A percentile compares a stretch with the other conserved stretches of the same genome.
Conservation (phyloP, 1,284 basidiomycete species). For the Agroathelia rolfsii region DNA sequence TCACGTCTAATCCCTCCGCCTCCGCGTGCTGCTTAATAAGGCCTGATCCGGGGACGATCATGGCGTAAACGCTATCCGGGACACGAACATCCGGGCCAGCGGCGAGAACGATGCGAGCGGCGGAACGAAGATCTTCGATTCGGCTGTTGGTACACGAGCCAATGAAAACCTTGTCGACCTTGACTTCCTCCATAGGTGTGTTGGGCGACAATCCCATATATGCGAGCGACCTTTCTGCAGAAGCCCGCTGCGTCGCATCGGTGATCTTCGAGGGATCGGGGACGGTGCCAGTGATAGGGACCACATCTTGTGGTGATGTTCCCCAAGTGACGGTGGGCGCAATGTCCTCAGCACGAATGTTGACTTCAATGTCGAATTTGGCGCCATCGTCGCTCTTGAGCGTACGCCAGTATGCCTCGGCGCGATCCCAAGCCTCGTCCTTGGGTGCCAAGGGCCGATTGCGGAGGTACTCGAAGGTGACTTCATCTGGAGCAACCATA, state of each 20-base stretch:
- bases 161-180: conserved; percentile 91
- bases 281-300: conserved; percentile 78
- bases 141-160: conserved; percentile 97
- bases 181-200: conserved; percentile 78
- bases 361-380: conserved; percentile 83
- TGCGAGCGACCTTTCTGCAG: conserved; percentile 73
- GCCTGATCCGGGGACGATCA: conserved; percentile 95
- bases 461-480: conserved; percentile 84
- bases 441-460: conserved; percentile 81
- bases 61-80: conserved; percentile 73
- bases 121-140: conserved; percentile 90
- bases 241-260: conserved; percentile 59
- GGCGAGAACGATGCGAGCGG: conserved; percentile 74
- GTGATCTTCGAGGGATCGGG: conserved; percentile 71
- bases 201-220: conserved; percentile 90
- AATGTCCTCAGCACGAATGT: conserved; percentile 83
- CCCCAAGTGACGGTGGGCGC: conserved; percentile 95
- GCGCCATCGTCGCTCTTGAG: conserved; percentile 83
- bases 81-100: conserved; percentile 74
- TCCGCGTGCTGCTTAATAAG: conserved; percentile 93
- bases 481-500: conserved; percentile 91
- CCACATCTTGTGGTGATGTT: conserved; percentile 89
- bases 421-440: conserved; percentile 85
- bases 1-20: conserved; percentile 81
- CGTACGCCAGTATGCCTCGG: conserved; percentile 83